phyloP scores from a whole-genome alignment of 2,329 filamentous ascomycete species.

The Fusarium sp. region DNA sequence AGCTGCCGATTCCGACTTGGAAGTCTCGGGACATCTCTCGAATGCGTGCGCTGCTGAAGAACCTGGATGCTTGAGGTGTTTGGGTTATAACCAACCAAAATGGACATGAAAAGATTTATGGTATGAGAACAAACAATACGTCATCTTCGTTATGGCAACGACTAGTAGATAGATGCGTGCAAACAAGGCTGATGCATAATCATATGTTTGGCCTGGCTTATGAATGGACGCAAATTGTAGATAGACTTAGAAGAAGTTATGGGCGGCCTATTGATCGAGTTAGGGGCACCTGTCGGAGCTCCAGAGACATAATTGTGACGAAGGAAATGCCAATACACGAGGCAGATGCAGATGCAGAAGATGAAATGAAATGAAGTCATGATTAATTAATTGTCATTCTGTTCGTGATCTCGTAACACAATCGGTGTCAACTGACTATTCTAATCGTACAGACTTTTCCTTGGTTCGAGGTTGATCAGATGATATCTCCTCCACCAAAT shows the following conservation, averaged over 20 bases:
- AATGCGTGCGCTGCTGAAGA: conserved; percentile 18
- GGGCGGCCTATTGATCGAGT: conserved; percentile 8
- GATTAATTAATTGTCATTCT: conserved; percentile 22
- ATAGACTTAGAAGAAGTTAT: conserved; percentile 37
- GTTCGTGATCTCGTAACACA: conserved; percentile 9
- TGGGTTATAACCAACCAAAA: not conserved
- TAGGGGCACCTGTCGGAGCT: not conserved
- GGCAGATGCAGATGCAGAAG: not conserved
- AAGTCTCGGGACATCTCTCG: not conserved
- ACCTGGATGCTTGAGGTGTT: not conserved
- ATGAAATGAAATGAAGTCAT: not conserved
- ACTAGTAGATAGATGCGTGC: conserved; percentile 28
- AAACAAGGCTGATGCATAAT: not conserved
- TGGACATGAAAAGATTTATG: not conserved
- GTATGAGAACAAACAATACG: not conserved
- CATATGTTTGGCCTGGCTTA: conserved; percentile 24
- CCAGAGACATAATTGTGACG: not conserved
- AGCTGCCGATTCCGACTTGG: not conserved
- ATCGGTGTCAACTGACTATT: conserved; percentile 6
- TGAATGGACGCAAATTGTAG: conserved; percentile 38
- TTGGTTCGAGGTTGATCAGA: conserved; percentile 31
- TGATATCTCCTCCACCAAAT: conserved; percentile 49
- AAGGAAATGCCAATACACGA: conserved; percentile 3
- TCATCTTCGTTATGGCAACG: not conserved
- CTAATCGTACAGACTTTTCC: conserved; percentile 13